Conservation (phyloP, 768 basidiomycete species). For the Podaxis sp. region DNA sequence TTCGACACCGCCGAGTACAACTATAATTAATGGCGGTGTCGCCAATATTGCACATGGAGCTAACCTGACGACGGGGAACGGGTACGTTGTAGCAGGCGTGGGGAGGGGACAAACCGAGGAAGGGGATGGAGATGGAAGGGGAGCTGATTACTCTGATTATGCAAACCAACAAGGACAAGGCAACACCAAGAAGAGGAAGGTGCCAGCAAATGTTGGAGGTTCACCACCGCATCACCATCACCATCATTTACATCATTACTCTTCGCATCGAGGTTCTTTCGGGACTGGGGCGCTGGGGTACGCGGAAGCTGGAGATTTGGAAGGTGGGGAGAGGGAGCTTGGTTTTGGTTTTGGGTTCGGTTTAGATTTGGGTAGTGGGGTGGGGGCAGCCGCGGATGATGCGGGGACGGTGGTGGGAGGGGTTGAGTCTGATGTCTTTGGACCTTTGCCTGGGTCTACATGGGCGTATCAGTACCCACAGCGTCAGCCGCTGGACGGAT, state of each 20-base stretch:
- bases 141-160: slow-evolving; percentile 65
- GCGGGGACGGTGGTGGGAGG: not conserved
- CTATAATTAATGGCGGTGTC: not conserved
- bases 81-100: slow-evolving; percentile 7
- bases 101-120: slow-evolving; percentile 40
- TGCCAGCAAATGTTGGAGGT: slow-evolving; percentile 65
- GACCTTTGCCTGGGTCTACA: not conserved
- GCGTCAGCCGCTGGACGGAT: not conserved
- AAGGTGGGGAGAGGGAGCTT: slow-evolving; percentile 9
- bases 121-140: slow-evolving; percentile 51
- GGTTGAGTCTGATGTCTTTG: slow-evolving; percentile 7
- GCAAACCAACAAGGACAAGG: slow-evolving; percentile 74
- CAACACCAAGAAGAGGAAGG: slow-evolving; percentile 88
- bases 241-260: slow-evolving; percentile 8
- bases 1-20: not conserved
- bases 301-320: slow-evolving; percentile 16
- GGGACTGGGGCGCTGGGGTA: slow-evolving; percentile 25
- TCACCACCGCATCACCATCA: slow-evolving; percentile 27
- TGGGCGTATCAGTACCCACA: not conserved
- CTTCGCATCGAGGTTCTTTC: slow-evolving; percentile 26
- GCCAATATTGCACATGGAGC: not conserved
- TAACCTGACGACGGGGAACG: not conserved
- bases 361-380: slow-evolving; percentile 16
- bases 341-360: slow-evolving; percentile 7
- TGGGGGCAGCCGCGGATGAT: slow-evolving; percentile 14